Base-by-base conservation (phyloP, 306 rosid genomes). In the Phaseolus lunatus region DNA sequence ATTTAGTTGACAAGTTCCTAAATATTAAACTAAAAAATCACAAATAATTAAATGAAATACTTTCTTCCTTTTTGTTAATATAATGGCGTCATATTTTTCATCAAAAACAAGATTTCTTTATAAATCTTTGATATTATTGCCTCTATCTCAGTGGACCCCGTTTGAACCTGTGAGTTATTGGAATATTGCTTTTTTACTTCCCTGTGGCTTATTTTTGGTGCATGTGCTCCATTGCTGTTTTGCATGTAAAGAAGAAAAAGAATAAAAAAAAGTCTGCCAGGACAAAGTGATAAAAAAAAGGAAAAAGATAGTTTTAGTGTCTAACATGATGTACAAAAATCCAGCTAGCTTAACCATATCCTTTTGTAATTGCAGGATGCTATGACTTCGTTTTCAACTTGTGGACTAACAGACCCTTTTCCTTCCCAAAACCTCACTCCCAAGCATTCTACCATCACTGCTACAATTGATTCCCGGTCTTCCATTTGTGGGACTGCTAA, bases 391-490 rank as follows among this genome's bases (percentile, higher is more conserved):
- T 54, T 89, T 82, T 78, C 92, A 76, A 73, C 81, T 59, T 82
- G 81, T 68, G 92, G 79, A 79, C 47, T 74, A 37, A 45, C 86
- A 50, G 91, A 81, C n/a, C 64, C 72, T 23, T 13, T 75, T 26
- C 43, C 81, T 77, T 74, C 90, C 57, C 90, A 85, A 72, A 86
- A 59, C 83, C 78, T 77, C 76, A 79, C 96, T 73, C 77, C 87
- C 75, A 89, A 81, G 78, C 82, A 78, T 64, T 86, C 97, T 20
- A 67, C 87, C 81, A 29, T 90, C 80, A 85, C 90, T 43, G 86
- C 82, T 43, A 73, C 94, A 45, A 81, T 86, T 43, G 99, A 96
- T 82, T 88, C 96, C 45, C 96, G 85, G 45, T 93, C 99, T 33
- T 91, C 99, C 0, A 81, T 89, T 54, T 87, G 93, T 61, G 94